Base-by-base conservation (phyloP, 495 filamentous ascomycete genomes). In the Letharia columbiana region DNA sequence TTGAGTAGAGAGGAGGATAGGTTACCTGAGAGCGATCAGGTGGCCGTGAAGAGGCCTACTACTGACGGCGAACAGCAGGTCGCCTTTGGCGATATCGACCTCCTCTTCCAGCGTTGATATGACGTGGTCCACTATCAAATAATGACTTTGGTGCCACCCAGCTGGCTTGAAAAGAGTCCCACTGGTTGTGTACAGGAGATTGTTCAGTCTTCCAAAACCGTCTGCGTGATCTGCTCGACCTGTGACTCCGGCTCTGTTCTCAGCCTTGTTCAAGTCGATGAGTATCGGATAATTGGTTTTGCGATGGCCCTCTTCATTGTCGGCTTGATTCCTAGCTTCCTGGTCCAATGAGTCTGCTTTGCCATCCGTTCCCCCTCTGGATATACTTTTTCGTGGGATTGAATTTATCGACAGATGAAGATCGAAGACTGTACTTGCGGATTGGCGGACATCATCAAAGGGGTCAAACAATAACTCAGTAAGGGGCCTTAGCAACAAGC, bases 141-240 rank as follows among this genome's bases (percentile, higher is more conserved):
- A 9, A 33, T 39, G 28, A 31, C 47, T 67, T 6, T 64, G 12
- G 49, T 50, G 42, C 56, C 67, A 60, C 23, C 12, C 8, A 40
- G 41, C 47, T 31, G 42, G 28, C 15, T 47, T 20, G 8, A n/a
- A 37, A 13, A 45, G 18, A 9, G n/a, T 28, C 31, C 50, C 18
- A 42, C 28, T 49, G 15, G 40, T 40, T 41, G 20, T 28, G 35
- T 54, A 77, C 58, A 84, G 66, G 71, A 91, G 61, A 73, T 79
- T 72, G 73, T 62, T 79, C 4, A 83, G 76, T 67, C 89, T 84
- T 58, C 89, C 91, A 63, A 90, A 86, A 15, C 91, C 90, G 73
- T 96, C 92, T 9, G 89, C 90, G 73, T 92, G 89, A 69, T 95
- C 91, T 41, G 91, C 92, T 41, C 92, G 82, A 28, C 89, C 91